Percentiles rank a stretch among this genome's conserved stretches.
phyloP scores from a whole-genome alignment of 345 rosid genomes.

The Cochlearia excelsa region DNA sequence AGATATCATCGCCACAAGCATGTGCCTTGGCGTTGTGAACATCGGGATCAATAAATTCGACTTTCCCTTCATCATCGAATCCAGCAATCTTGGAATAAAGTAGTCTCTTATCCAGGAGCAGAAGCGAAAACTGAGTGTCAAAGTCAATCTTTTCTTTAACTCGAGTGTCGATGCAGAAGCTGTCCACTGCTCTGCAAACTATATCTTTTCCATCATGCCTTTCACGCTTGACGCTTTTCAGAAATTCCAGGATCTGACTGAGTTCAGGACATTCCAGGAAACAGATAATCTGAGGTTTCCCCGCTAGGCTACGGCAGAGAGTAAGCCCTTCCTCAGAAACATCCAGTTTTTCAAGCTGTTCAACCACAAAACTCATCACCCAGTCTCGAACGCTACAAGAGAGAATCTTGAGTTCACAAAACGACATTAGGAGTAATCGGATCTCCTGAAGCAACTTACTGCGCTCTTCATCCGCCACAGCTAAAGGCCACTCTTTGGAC shows the following conservation, averaged over 20 bases:
- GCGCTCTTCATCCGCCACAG: constrained; percentile 14
- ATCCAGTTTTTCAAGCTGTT: constrained; percentile 16
- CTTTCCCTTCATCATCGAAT: constrained; percentile 28
- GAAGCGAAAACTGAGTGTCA: constrained; percentile 19
- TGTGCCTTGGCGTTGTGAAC: constrained; percentile 21
- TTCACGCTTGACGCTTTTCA: constrained; percentile 17
- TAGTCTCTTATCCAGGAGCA: constrained; percentile 32
- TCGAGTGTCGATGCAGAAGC: constrained; percentile 10
- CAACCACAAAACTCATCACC: constrained; percentile 3
- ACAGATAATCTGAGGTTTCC: constrained; percentile 32
- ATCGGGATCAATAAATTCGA: constrained; percentile 15
- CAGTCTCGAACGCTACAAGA: constrained; percentile 13
- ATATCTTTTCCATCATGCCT: constrained; percentile 21
- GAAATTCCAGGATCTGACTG: constrained; percentile 3
- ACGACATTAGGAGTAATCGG: constrained; percentile 1
- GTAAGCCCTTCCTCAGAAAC: constrained; percentile 15
- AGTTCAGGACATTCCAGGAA: constrained; percentile 22
- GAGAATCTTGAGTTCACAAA: background rate
- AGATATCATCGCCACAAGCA: constrained; percentile 28
- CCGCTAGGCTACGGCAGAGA: constrained; percentile 8
- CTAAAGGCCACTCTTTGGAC: constrained; percentile 23
- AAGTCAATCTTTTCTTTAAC: constrained; percentile 29
- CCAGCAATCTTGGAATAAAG: constrained; percentile 20
- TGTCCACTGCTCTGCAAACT: constrained; percentile 23
- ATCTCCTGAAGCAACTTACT: constrained; percentile 1